phyloP scores from a whole-genome alignment of 2,329 filamentous ascomycete species.

The Pyrenophora graminea region DNA sequence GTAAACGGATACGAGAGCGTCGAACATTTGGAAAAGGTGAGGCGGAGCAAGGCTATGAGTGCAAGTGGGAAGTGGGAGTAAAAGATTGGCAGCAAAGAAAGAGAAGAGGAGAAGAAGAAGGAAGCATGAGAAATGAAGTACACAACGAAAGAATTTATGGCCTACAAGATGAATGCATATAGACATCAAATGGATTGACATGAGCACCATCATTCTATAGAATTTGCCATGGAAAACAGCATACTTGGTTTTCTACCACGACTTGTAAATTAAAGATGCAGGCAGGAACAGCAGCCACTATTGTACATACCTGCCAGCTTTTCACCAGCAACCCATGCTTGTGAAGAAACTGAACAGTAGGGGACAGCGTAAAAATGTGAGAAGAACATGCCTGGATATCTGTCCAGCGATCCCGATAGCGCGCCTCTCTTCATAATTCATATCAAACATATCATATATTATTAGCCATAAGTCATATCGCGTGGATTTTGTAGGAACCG shows the following conservation, averaged over 20 bases:
- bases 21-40: conserved; percentile 23
- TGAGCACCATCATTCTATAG: not conserved
- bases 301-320: conserved; percentile 26
- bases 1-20: conserved; percentile 60
- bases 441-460: conserved; percentile 24
- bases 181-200: not conserved
- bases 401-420: conserved; percentile 13
- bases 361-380: conserved; percentile 14
- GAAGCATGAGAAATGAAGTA: too few species aligned
- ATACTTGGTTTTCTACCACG: conserved; percentile 13
- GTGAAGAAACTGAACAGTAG: conserved; percentile 20
- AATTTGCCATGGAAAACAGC: not conserved
- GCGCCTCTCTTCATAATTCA: conserved; percentile 11
- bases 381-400: conserved; percentile 17
- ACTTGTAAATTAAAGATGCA: conserved; percentile 20
- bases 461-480: conserved; percentile 20
- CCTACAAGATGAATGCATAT: too few species aligned
- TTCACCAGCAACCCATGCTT: conserved; percentile 23
- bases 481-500: conserved; percentile 7
- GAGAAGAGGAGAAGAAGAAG: too few species aligned
- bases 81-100: not conserved
- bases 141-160: too few species aligned
- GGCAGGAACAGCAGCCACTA: conserved; percentile 16
- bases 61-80: conserved; percentile 27
- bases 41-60: conserved; percentile 25